Evolutionary conservation across 805 yeast species (phyloP).

Genomic region (Spathaspora sp.): DNA sequence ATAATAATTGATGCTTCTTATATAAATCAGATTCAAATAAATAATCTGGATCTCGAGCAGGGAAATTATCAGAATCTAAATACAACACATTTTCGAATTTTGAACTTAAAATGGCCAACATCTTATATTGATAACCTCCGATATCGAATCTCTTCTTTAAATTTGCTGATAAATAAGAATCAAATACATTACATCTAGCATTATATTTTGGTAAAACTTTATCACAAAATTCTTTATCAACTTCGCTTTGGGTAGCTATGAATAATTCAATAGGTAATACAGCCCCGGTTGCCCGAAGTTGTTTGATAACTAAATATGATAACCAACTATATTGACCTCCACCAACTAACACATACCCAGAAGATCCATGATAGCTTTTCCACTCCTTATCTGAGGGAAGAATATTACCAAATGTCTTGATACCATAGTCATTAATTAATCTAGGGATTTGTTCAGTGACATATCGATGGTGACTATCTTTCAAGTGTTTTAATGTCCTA

Average conservation of each 20-base stretch:
- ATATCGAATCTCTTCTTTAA: conserved; percentile 19
- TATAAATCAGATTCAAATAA: conserved; percentile 45
- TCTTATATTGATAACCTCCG: conserved; percentile 49
- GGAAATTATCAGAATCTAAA: conserved; percentile 51
- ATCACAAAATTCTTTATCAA: conserved; percentile 47
- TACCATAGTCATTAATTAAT: conserved; percentile 21
- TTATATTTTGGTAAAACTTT: conserved; percentile 36
- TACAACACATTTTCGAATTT: conserved; percentile 44
- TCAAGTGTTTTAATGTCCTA: conserved; percentile 27
- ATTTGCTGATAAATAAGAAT: conserved; percentile 16
- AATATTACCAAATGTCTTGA: conserved; percentile 33
- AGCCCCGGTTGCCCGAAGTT: conserved; percentile 41
- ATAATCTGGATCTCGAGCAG: conserved; percentile 38
- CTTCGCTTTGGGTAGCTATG: conserved; percentile 40
- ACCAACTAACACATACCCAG: conserved; percentile 49
- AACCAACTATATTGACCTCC: conserved; percentile 52
- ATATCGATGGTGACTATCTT: conserved; percentile 33
- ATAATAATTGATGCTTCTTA: conserved; percentile 44
- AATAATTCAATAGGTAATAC: conserved; percentile 50
- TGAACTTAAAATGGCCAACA: conserved; percentile 62
- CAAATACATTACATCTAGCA: conserved; percentile 46
- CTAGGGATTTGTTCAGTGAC: conserved; percentile 26
- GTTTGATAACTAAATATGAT: conserved; percentile 45
- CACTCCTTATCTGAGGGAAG: conserved; percentile 36
- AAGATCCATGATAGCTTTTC: conserved; percentile 25